Percentiles rank a stretch among this genome's conserved stretches.
Conservation (phyloP, 164 flowering plant genomes). For the Umbilicus rupestris region DNA sequence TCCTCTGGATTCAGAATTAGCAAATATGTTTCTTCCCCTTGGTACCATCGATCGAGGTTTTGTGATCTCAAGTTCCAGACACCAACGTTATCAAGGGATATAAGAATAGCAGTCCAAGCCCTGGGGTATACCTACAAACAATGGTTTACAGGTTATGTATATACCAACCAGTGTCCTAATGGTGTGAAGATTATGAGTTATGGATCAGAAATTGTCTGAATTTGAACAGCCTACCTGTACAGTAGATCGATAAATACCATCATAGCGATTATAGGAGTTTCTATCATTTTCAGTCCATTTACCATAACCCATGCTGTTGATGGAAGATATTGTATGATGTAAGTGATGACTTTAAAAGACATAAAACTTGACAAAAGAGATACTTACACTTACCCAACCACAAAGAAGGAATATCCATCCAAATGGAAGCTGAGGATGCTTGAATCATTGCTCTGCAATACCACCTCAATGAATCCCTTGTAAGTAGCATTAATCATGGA, state of each 20-base stretch:
- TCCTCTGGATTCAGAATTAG: slow-evolving; percentile 43
- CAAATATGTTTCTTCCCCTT: slow-evolving; percentile 51
- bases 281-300: slow-evolving; percentile 68
- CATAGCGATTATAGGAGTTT: slow-evolving; percentile 70
- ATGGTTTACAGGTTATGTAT: not conserved
- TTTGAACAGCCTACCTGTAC: slow-evolving; percentile 43
- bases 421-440: slow-evolving; percentile 54
- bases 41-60: slow-evolving; percentile 57
- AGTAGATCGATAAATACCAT: slow-evolving; percentile 75
- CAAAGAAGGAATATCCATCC: slow-evolving; percentile 69
- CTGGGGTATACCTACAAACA: slow-evolving; percentile 45
- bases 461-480: slow-evolving; percentile 57
- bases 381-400: slow-evolving; percentile 70
- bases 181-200: no score
- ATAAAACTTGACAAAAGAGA: not conserved
- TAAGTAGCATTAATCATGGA: slow-evolving; percentile 60
- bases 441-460: slow-evolving; percentile 68
- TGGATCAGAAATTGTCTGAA: not conserved
- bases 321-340: slow-evolving; percentile 5
- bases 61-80: slow-evolving; percentile 55
- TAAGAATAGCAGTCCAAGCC: slow-evolving; percentile 52
- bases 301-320: slow-evolving; percentile 71
- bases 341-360: not conserved
- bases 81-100: slow-evolving; percentile 59
- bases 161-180: no score